phyloP scores from a whole-genome alignment of 352 stramenopile genomes.

The Pythium volutum region DNA sequence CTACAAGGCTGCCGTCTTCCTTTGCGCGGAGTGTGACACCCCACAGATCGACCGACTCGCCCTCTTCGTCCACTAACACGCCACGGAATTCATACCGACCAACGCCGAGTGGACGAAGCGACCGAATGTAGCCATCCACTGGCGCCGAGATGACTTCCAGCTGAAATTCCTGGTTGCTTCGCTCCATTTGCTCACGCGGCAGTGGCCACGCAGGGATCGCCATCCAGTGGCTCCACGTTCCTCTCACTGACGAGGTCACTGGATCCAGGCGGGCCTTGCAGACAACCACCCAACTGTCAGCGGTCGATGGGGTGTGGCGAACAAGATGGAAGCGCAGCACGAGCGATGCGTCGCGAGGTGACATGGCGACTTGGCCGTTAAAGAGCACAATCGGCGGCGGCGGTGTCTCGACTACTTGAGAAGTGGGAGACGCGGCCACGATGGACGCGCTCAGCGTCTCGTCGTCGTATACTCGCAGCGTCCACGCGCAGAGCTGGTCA shows the following conservation, averaged over 20 bases:
- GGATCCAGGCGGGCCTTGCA: slow-evolving; percentile 11
- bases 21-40: background rate
- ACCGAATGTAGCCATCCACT: background rate
- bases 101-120: background rate
- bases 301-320: background rate
- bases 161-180: background rate
- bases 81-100: background rate
- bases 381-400: slow-evolving; percentile 2
- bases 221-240: slow-evolving; percentile 6
- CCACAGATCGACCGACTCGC: background rate
- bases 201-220: background rate
- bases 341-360: background rate
- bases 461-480: background rate
- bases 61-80: background rate
- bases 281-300: background rate
- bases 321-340: slow-evolving; percentile 5
- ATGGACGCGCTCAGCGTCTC: slow-evolving; percentile 8
- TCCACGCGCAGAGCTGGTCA: background rate
- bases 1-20: background rate
- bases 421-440: background rate
- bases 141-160: background rate
- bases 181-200: background rate
- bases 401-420: background rate
- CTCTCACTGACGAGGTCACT: background rate
- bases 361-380: slow-evolving; percentile 2